Evolutionary conservation across 2,329 filamentous ascomycete genomes (phyloP), one percentile per base, ranked within the genome.

Genomic region (Pyricularia pennisetigena): DNA sequence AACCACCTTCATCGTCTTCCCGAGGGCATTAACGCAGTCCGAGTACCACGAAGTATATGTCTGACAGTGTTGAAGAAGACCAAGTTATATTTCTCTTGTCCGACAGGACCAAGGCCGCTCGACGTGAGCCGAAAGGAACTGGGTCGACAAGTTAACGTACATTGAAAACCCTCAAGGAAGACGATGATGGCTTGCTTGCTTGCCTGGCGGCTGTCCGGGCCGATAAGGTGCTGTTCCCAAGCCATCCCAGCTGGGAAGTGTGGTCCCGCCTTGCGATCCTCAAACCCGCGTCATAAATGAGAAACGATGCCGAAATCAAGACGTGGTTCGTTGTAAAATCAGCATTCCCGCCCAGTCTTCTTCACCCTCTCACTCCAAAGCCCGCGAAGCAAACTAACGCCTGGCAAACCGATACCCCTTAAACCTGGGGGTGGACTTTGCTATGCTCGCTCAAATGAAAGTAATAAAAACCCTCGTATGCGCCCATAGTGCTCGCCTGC

Each of bases 101-200:
- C 41, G 54, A 66, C 65, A 66, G 63, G 59, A 66, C 65, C 65
- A 66, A n/a, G 28, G 35, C 35, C 41, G 24, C 35, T 29, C 63
- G 63, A 30, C 65, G 14, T 29, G 24, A 29, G 41, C 65, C 64
- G 54, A 67, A 20, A 57, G 29, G 67, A 69, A 67, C 70, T 70
- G 69, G 75, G 76, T 74, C 77, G 79, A 68, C 74, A 75, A 78
- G 81, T 88, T 89, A 89, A 88, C 86, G 83, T 89, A 89, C 87
- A 89, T 86, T 79, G 79, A 75, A 74, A 74, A 77, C 75, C 76
- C 77, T 80, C 79, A 81, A 84, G 82, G 86, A 89, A 87, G 86
- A 88, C 85, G 86, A 88, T 87, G 86, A 87, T 87, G 84, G 86
- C 85, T 85, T 86, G 86, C 85, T 85, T 86, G 86, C 85, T 85